These are phyloP conservation scores for Blechomonas ayalai DNA, from an alignment of 208 protist genomes.

Conservation along the genomic window DNA sequence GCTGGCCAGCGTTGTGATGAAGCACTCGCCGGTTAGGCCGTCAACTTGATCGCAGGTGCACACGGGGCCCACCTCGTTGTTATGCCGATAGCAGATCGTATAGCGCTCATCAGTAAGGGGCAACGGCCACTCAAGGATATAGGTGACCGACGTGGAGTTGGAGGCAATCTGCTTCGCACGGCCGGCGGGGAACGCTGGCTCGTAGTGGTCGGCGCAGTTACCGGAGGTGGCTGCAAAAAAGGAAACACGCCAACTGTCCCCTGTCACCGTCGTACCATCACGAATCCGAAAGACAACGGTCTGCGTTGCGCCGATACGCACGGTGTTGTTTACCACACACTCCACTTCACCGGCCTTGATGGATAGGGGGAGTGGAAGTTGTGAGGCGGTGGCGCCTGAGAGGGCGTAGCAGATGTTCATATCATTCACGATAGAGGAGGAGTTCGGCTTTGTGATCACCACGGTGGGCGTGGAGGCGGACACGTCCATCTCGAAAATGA, in stretches of 20 bases:
- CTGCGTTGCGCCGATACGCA: conserved; percentile 61
- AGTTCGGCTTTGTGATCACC: conserved; percentile 28
- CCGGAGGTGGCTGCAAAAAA: conserved; percentile 43
- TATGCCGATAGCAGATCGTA: conserved; percentile 77
- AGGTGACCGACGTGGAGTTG: conserved; percentile 51
- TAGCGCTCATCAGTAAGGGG: conserved; percentile 46
- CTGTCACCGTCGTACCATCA: conserved; percentile 27
- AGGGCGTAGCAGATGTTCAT: conserved; percentile 82
- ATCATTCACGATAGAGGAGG: conserved; percentile 28
- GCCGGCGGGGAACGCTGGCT: conserved; percentile 41
- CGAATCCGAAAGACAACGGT: conserved; percentile 51
- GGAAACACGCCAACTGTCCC: conserved; percentile 73
- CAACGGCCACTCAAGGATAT: conserved; percentile 76
- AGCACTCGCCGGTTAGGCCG: conserved; percentile 57
- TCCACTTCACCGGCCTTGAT: conserved; percentile 46
- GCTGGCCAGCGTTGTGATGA: conserved; percentile 32
- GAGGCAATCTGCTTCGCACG: conserved; percentile 15
- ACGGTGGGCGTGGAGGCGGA: conserved; percentile 15
- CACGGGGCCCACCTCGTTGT: conserved; percentile 31
- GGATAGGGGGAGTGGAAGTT: conserved; percentile 30
- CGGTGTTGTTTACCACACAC: conserved; percentile 41
- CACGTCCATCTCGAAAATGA: conserved; percentile 44
- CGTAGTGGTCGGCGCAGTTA: conserved; percentile 47
- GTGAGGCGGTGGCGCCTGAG: conserved; percentile 41
- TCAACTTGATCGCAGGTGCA: conserved; percentile 84